Evolutionary conservation across 2,329 filamentous ascomycete genomes (phyloP).

Genomic region (Penicillium sp.): DNA sequence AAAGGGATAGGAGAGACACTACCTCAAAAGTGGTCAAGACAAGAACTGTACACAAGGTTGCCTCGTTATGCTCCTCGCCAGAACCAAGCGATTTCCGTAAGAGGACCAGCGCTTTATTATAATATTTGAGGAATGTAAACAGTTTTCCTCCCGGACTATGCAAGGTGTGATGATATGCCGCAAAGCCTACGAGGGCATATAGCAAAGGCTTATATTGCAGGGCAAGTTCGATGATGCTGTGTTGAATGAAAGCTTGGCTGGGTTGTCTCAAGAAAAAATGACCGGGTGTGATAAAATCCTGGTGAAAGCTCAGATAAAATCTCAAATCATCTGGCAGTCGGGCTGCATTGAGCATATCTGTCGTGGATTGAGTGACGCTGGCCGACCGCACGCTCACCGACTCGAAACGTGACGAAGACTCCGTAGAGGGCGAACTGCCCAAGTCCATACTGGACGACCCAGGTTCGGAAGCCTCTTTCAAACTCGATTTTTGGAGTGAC

Average conservation of each 20-base stretch:
- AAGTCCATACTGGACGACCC: conserved; percentile 45
- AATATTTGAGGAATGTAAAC: conserved; percentile 80
- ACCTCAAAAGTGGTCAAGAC: conserved; percentile 94
- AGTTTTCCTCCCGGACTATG: conserved; percentile 70
- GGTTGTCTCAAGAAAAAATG: conserved; percentile 80
- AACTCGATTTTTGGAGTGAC: conserved; percentile 28
- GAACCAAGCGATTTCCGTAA: conserved; percentile 70
- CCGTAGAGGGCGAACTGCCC: conserved; percentile 54
- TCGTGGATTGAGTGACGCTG: conserved; percentile 28
- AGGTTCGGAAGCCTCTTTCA: conserved; percentile 31
- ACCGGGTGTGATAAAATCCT: conserved; percentile 72
- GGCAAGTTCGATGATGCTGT: conserved; percentile 69
- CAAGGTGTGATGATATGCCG: conserved; percentile 81
- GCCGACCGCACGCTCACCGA: conserved; percentile 36
- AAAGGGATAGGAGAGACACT: conserved; percentile 17
- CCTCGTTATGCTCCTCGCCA: conserved; percentile 68
- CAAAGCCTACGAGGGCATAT: conserved; percentile 83
- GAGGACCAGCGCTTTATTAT: conserved; percentile 80
- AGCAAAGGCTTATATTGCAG: conserved; percentile 76
- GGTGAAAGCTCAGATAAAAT: conserved; percentile 76
- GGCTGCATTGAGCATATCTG: conserved; percentile 29
- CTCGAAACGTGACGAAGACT: conserved; percentile 42
- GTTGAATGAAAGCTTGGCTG: conserved; percentile 69
- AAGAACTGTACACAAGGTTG: conserved; percentile 80
- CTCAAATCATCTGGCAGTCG: conserved; percentile 64